These are phyloP conservation scores for Pseudonitzschia pungens DNA, from an alignment of 108 stramenopile species.

Conservation along the genomic window DNA sequence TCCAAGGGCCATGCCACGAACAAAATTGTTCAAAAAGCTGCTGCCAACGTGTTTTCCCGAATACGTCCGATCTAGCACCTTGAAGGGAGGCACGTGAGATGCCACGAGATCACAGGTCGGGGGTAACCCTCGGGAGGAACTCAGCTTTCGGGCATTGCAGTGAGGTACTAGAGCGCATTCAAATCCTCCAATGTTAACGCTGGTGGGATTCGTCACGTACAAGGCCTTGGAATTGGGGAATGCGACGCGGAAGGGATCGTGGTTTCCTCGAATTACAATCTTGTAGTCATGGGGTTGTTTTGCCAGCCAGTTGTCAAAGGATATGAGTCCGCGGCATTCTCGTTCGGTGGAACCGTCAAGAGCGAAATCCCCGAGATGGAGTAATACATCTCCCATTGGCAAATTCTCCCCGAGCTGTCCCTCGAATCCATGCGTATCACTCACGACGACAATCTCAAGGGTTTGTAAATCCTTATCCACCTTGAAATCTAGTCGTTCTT, in stretches of 20 bases:
- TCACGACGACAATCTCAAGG: conserved; percentile 56
- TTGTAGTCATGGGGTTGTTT: conserved; percentile 65
- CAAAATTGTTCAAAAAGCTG: conserved; percentile 42
- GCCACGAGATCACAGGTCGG: conserved; percentile 61
- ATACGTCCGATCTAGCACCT: conserved; percentile 57
- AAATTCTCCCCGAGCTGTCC: conserved; percentile 41
- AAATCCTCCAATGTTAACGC: conserved; percentile 28
- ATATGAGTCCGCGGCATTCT: conserved; percentile 29
- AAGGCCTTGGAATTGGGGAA: conserved; percentile 54
- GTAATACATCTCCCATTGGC: conserved; percentile 63
- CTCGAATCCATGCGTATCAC: conserved; percentile 80
- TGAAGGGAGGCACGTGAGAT: conserved; percentile 66
- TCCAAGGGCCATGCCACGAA: conserved; percentile 34
- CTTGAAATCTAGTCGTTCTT: conserved; percentile 1
- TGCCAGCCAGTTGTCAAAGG: conserved; percentile 61
- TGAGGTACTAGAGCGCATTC: conserved; percentile 49
- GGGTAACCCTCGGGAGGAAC: conserved; percentile 25
- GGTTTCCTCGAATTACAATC: conserved; percentile 78
- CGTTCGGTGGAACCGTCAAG: conserved; percentile 35
- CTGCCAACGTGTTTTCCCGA: conserved; percentile 58
- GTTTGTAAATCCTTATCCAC: conserved; percentile 22
- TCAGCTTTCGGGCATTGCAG: conserved; percentile 41
- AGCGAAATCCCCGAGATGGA: conserved; percentile 80
- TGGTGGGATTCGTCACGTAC: conserved; percentile 46
- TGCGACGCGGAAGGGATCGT: conserved; percentile 53